Evolutionary conservation across 2,329 filamentous ascomycete species (phyloP), one percentile per base, ranked within the genome.

Genomic region (Fusarium decemcellulare): DNA sequence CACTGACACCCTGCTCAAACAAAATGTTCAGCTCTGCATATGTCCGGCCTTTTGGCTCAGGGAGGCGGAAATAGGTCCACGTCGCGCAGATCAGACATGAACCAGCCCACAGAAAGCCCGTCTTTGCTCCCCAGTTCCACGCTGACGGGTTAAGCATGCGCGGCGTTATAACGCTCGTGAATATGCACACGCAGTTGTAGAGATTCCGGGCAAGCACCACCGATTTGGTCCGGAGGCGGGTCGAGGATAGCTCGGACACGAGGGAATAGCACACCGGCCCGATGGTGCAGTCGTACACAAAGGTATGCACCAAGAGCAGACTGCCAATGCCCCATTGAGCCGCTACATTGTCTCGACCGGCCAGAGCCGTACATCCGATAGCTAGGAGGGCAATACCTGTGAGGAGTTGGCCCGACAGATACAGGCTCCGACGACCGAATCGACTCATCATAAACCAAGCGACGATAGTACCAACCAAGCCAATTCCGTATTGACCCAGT

Each of bases 251-350:
- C 70, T 81, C 79, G 37, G 78, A 74, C 3, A 76, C 73, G 55
- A 81, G 86, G 0, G 93, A 94, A 81, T 95, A 97, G 81, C 92
- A 93, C n/a, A 97, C 93, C 54, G 60, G 79, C 2, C 78, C 79
- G 10, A 80, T 74, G 8, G 77, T 79, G 36, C 70, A 66, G 57
- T 79, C 71, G 57, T 79, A 81, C 30, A 81, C 76, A 46, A 83
- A 78, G 14, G 79, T 81, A 74, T 82, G 83, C 54, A 81, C 75
- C 34, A 79, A 68, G 8, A 78, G 74, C 67, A 88, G 74, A 5
- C 80, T 77, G 11, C 83, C 86, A 4, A 82, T 82, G 2, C 80
- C 81, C 77, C 80, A 83, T 12, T 82, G 81, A 0, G 82, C 84
- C 11, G 81, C 76, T 0, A 79, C 80, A 43, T 83, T 57, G 5